These are phyloP conservation scores for Exutisphaerella laricina DNA, from an alignment of 2,329 filamentous ascomycete genomes.

Conservation along the genomic window DNA sequence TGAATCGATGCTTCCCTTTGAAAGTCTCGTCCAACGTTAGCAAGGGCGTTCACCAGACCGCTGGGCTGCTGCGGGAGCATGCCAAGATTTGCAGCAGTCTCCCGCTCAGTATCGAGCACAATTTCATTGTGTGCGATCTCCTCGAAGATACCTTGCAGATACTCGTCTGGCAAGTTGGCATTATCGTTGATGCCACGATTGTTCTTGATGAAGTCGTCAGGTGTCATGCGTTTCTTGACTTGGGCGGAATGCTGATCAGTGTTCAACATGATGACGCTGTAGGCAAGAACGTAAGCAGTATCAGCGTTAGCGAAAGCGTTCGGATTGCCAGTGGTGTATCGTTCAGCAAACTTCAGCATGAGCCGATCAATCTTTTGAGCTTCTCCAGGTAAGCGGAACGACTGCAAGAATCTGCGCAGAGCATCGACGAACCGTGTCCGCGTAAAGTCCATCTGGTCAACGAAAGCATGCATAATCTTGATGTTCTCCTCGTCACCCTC, in stretches of 20 bases:
- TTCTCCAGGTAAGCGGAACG: conserved; percentile 90
- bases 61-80: conserved; percentile 49
- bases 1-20: conserved; percentile 91
- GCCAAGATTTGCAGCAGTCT: conserved; percentile 77
- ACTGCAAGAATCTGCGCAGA: conserved; percentile 83
- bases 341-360: conserved; percentile 97
- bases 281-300: conserved; percentile 91
- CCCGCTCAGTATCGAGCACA: conserved; percentile 85
- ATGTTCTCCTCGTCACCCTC: conserved; percentile 92
- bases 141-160: conserved; percentile 81
- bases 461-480: conserved; percentile 97
- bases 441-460: conserved; percentile 89
- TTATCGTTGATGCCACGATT: conserved; percentile 98
- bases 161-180: conserved; percentile 86
- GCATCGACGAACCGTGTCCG: conserved; percentile 91
- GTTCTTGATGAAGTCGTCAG: conserved; percentile 98
- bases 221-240: conserved; percentile 82
- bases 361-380: conserved; percentile 99
- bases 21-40: conserved; percentile 84
- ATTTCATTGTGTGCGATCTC: conserved; percentile 92
- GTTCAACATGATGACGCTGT: conserved; percentile 95
- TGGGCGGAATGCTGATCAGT: conserved; percentile 92
- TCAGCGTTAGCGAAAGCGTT: conserved; percentile 98
- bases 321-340: conserved; percentile 90
- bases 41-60: conserved; percentile 58